These are phyloP conservation scores for Posidonia oceanica DNA, from an alignment of 116 monocot species.

Conservation along the genomic window DNA sequence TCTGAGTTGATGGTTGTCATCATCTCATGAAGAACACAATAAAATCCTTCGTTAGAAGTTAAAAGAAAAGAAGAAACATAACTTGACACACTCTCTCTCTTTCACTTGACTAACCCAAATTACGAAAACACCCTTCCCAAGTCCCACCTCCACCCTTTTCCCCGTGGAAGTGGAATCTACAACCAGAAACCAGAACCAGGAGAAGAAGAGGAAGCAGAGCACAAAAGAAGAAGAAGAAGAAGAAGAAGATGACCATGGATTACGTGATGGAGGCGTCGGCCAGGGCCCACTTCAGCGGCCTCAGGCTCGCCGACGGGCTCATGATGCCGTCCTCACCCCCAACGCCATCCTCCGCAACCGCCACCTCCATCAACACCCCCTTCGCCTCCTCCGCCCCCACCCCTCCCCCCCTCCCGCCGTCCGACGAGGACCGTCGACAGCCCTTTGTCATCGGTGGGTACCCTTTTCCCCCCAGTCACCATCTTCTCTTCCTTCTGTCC, in stretches of 20 bases:
- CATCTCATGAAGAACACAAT: too few relatives aligned
- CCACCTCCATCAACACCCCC: slow-evolving; percentile 2
- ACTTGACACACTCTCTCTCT: too few relatives aligned
- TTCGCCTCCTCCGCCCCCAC: slow-evolving; percentile 10
- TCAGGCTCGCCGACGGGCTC: slow-evolving; percentile 28
- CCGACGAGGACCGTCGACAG: slow-evolving; percentile 12
- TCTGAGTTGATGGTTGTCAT: too few relatives aligned
- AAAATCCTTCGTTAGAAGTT: too few relatives aligned
- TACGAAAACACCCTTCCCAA: too few relatives aligned
- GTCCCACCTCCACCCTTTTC: too few relatives aligned
- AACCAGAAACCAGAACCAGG: too few relatives aligned
- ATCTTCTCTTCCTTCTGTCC: neutral
- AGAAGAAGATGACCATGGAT: slow-evolving; percentile 9
- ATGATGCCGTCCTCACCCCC: slow-evolving; percentile 8
- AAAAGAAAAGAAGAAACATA: too few relatives aligned
- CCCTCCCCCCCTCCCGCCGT: slow-evolving; percentile 5
- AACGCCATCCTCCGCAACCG: slow-evolving; percentile 8
- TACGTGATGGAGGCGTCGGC: slow-evolving; percentile 25
- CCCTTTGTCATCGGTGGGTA: slow-evolving; percentile 34
- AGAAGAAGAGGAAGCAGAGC: neutral
- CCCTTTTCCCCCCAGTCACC: neutral
- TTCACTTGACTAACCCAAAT: too few relatives aligned
- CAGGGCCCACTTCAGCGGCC: slow-evolving; percentile 66
- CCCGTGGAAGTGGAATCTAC: too few relatives aligned
- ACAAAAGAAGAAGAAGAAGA: neutral